A percentile compares a stretch with the other conserved stretches of the same genome.
Evolutionary conservation across 371 early-diverging fungal species (phyloP).

Genomic region (Smittium culicis): DNA sequence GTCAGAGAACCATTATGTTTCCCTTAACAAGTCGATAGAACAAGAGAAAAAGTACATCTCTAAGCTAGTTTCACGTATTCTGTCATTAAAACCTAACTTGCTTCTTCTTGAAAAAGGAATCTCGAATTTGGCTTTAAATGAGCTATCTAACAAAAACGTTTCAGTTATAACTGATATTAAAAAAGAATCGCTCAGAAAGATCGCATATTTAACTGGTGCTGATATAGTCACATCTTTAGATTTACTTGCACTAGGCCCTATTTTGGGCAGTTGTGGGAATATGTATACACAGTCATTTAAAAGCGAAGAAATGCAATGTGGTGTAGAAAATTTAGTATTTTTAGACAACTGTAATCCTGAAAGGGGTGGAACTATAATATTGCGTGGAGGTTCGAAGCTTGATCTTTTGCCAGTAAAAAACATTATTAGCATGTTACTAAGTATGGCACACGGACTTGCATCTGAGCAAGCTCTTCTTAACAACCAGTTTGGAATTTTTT

Average conservation of each 20-base stretch:
- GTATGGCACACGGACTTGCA: conserved; percentile 64
- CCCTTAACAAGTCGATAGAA: conserved; percentile 62
- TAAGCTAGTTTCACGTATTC: conserved; percentile 58
- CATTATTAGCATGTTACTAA: conserved; percentile 60
- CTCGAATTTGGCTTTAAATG: conserved; percentile 64
- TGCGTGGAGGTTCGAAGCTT: conserved; percentile 59
- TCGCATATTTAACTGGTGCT: conserved; percentile 72
- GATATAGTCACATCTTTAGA: conserved; percentile 66
- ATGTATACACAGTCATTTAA: conserved; percentile 65
- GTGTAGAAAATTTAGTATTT: conserved; percentile 67
- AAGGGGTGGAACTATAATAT: conserved; percentile 69
- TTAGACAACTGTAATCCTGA: conserved; percentile 67
- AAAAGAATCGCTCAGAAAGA: conserved; percentile 52
- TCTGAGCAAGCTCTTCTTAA: conserved; percentile 66
- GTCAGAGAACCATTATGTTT: conserved; percentile 59
- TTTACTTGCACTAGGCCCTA: conserved; percentile 47
- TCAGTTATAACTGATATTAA: conserved; percentile 73
- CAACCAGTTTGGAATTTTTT: conserved; percentile 47
- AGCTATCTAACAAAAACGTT: conserved; percentile 58
- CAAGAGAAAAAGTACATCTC: conserved; percentile 73
- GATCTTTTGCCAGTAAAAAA: conserved; percentile 53
- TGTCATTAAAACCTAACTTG: conserved; percentile 55
- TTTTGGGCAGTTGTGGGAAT: conserved; percentile 55
- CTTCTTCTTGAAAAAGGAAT: conserved; percentile 64
- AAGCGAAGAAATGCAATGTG: conserved; percentile 54